Conservation (phyloP, 1,284 basidiomycete genomes). For the Entoloma clypeatum region DNA sequence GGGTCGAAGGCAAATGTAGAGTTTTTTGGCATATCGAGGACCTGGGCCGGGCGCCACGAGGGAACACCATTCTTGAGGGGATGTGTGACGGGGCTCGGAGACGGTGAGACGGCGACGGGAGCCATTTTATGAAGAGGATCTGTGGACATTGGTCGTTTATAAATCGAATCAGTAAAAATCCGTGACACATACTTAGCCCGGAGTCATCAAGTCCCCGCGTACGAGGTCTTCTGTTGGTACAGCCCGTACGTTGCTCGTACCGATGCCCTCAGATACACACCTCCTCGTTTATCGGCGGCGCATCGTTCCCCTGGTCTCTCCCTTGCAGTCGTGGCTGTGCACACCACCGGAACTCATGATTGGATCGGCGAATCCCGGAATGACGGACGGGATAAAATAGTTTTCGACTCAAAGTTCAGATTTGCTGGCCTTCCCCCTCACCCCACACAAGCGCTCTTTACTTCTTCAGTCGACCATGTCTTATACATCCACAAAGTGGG, state of each 20-base stretch:
- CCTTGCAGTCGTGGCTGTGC: no score
- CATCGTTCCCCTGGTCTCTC: no score
- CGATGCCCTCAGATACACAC: no score
- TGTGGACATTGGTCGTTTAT: conserved; percentile 19
- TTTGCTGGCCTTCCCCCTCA: conserved; percentile 26
- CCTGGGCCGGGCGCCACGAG: conserved; percentile 22
- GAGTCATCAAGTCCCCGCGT: no score
- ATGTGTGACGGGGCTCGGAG: conserved; percentile 12
- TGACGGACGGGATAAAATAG: conserved; percentile 26
- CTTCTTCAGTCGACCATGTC: conserved; percentile 17
- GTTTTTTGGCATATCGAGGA: conserved; percentile 27
- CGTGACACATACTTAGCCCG: conserved; percentile 22
- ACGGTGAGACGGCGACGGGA: conserved; percentile 18
- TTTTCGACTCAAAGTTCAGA: conserved; percentile 15
- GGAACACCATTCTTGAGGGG: conserved; percentile 15
- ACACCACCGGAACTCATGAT: no score
- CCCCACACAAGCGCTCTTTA: conserved; percentile 25
- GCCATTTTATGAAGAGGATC: conserved; percentile 27
- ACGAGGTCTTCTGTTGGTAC: no score
- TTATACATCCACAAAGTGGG: conserved; percentile 49
- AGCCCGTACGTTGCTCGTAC: no score
- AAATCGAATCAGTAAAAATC: conserved; percentile 22
- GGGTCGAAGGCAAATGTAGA: conserved; percentile 56
- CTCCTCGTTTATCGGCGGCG: no score
- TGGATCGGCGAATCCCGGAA: conserved; percentile 34